Base-by-base conservation (phyloP, 2,329 filamentous ascomycete genomes). In the Phialophora verrucosa region DNA sequence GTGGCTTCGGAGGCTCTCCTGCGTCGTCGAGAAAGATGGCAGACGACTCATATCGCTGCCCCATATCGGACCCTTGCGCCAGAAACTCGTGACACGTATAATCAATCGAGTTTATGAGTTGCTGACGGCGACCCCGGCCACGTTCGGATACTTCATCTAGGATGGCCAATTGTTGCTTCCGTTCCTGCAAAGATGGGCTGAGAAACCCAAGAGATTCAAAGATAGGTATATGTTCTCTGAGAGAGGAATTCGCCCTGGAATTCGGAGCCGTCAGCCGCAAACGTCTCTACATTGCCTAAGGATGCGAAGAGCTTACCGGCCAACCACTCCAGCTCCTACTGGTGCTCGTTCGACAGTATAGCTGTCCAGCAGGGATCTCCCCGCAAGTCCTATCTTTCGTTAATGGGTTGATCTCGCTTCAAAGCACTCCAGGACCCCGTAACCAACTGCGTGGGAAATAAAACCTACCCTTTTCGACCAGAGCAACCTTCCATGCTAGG, bases 1-100 rank as follows among this genome's bases (percentile, higher is more conserved):
- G 70, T 17, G 53, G 31, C 20, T 50, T 51, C n/a, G 56, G 50
- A 42, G 69, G 61, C 8, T 69, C 64, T 4, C 64, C 62, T 72
- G 84, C 80, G 66, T 85, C 84, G 0, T 65, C 72, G 1, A 75
- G 69, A 67, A 82, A 82, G 6, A 86, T 73, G 2, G 81, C 84
- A 0, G 68, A 60, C 11, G 61, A 65, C 4, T 74, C 65, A 69
- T 88, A 89, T 4, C 75, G 77, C 72, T 88, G 86, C 70, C 83
- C 83, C 85, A 88, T 87, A 70, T 87, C 84, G 51, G 47, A 84
- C 77, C 0, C 86, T 86, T 10, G 88, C 76, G 2, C 79, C 85
- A 64, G 85, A 82, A 65, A 85, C 72, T 85, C 59, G 51, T 54
- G 56, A 42, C 42, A 47, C 6, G 56, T 60, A n/a, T 42, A 29